Conservation (phyloP, 2,329 filamentous ascomycete species). For the Ilyonectria sp. region DNA sequence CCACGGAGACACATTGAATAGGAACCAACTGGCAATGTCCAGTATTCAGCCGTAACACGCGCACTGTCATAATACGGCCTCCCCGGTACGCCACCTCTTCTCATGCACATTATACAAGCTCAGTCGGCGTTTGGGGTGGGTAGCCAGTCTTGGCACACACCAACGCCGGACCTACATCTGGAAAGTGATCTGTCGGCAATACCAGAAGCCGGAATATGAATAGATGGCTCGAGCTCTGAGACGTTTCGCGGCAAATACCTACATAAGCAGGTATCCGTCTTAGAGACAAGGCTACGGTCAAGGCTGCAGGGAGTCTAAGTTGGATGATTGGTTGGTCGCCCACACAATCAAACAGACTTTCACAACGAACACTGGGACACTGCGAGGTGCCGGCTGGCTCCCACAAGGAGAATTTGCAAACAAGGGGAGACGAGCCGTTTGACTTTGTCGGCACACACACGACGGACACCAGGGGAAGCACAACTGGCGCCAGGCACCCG, state of each 20-base stretch:
- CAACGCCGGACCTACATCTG: neutral
- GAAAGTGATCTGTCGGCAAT: constrained; percentile 32
- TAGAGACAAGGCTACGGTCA: neutral
- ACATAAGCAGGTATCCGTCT: constrained; percentile 8
- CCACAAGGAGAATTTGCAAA: constrained; percentile 15
- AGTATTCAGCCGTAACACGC: constrained; percentile 29
- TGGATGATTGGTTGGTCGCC: neutral
- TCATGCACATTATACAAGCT: constrained; percentile 18
- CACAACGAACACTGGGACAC: neutral
- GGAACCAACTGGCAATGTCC: constrained; percentile 11
- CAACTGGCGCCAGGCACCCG: constrained; percentile 17
- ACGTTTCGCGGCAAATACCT: constrained; percentile 1
- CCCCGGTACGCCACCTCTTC: constrained; percentile 30
- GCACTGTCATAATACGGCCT: constrained; percentile 29
- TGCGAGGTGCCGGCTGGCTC: constrained; percentile 22
- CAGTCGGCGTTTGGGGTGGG: constrained; percentile 7
- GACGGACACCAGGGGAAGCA: constrained; percentile 1
- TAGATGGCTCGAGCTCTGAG: constrained; percentile 42
- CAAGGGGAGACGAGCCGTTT: constrained; percentile 12
- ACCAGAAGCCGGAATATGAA: constrained; percentile 29
- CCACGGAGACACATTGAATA: constrained; percentile 28
- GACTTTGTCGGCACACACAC: neutral
- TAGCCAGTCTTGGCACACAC: constrained; percentile 14
- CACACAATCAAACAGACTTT: neutral
- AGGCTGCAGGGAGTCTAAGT: neutral